Conservation (phyloP, 768 basidiomycete genomes). For the Naganishia kalamii region DNA sequence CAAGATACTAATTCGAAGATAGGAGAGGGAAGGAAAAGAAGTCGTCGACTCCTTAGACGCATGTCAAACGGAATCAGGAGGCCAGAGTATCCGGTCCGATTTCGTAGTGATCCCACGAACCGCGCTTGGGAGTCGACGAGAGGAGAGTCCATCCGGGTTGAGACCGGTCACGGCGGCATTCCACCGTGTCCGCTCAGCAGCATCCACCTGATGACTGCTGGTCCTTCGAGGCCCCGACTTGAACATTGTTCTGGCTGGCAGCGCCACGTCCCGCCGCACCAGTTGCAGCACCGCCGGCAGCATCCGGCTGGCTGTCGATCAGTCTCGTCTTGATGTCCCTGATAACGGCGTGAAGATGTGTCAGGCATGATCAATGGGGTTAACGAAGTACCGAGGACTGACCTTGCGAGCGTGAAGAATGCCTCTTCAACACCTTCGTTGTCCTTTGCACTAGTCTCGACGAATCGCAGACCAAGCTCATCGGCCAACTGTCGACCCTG, state of each 20-base stretch:
- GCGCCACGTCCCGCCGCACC: slow-evolving; percentile 36
- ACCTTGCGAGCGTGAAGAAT: slow-evolving; percentile 95
- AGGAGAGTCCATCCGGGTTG: not conserved
- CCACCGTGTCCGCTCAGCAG: slow-evolving; percentile 23
- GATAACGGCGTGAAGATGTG: not conserved
- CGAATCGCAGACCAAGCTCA: slow-evolving; percentile 90
- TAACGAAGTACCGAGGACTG: slow-evolving; percentile 36
- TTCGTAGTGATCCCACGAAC: not conserved
- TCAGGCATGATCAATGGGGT: not conserved
- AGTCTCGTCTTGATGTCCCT: slow-evolving; percentile 94
- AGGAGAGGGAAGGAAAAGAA: not conserved
- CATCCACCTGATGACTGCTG: slow-evolving; percentile 27
- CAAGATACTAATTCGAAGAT: not conserved
- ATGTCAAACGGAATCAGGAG: not conserved
- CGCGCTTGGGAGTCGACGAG: not conserved
- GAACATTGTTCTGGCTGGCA: slow-evolving; percentile 37
- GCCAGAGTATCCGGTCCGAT: not conserved
- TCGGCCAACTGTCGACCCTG: slow-evolving; percentile 86
- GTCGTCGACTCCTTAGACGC: too few relatives aligned
- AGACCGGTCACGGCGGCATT: not conserved
- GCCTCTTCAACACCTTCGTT: slow-evolving; percentile 98
- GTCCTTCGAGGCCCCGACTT: slow-evolving; percentile 13
- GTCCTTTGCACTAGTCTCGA: slow-evolving; percentile 95
- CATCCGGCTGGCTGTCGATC: slow-evolving; percentile 65
- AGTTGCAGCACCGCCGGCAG: slow-evolving; percentile 23